phyloP scores from a whole-genome alignment of 1,139 yeast species.

The Yamadazyma buinensis region DNA sequence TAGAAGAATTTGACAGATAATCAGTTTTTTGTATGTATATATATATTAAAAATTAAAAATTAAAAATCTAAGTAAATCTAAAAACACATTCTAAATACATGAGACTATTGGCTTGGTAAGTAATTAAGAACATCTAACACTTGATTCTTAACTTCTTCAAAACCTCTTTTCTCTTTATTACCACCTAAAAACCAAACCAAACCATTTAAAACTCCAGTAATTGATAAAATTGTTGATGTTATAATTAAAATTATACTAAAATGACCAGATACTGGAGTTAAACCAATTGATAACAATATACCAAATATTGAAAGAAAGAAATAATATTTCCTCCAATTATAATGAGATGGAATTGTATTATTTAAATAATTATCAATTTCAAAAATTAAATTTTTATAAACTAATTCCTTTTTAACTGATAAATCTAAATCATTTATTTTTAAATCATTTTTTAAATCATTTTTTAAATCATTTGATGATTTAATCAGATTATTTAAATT shows the following conservation, averaged over 20 bases:
- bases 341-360: slow-evolving; percentile 57
- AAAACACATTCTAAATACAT: too few species aligned
- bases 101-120: too few species aligned
- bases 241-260: slow-evolving; percentile 57
- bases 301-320: slow-evolving; percentile 49
- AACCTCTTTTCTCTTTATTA: slow-evolving; percentile 69
- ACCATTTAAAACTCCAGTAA: slow-evolving; percentile 74
- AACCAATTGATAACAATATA: slow-evolving; percentile 8
- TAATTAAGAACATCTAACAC: slow-evolving; percentile 21
- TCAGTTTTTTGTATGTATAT: too few species aligned
- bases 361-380: slow-evolving; percentile 55
- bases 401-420: slow-evolving; percentile 8
- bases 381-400: slow-evolving; percentile 51
- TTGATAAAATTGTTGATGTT: slow-evolving; percentile 47
- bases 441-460: background rate
- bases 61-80: too few species aligned
- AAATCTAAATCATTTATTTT: background rate
- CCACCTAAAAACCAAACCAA: slow-evolving; percentile 78
- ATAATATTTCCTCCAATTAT: slow-evolving; percentile 58
- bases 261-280: slow-evolving; percentile 54
- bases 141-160: slow-evolving; percentile 64
- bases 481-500: slow-evolving; percentile 25
- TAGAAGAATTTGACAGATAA: too few species aligned
- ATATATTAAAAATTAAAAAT: too few species aligned
- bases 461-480: background rate